Conservation (phyloP, 1,284 basidiomycete genomes). For the Gastroboletus turbinatus region DNA sequence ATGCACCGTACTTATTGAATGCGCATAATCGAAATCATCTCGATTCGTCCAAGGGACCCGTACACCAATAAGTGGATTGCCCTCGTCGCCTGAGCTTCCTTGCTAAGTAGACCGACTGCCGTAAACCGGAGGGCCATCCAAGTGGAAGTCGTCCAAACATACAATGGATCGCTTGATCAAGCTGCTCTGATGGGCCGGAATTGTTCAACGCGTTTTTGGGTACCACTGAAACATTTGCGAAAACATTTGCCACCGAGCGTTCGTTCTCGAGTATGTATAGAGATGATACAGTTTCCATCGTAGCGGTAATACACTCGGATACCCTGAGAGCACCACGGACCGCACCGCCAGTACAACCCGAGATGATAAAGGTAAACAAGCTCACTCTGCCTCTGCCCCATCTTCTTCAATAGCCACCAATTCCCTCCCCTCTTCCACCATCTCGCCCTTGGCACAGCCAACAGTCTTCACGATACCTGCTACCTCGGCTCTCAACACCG, state of each 20-base stretch:
- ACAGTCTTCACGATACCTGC: conserved; percentile 70
- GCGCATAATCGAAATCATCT: background rate
- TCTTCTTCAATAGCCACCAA: conserved; percentile 65
- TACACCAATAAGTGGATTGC: no score
- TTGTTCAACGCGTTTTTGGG: conserved; percentile 1
- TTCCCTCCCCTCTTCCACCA: conserved; percentile 85
- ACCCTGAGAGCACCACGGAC: background rate
- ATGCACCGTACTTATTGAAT: conserved; percentile 2
- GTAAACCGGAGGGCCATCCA: no score
- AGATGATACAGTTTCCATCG: background rate
- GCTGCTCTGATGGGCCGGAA: background rate
- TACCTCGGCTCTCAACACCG: conserved; percentile 71
- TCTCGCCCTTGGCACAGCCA: conserved; percentile 78
- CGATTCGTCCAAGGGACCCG: no score
- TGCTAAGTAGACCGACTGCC: no score
- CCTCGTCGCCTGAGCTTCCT: no score
- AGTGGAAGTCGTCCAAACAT: background rate
- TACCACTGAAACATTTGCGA: background rate
- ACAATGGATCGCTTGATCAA: background rate
- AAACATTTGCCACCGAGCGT: background rate
- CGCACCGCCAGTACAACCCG: background rate
- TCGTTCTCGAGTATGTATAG: no score
- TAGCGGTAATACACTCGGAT: background rate
- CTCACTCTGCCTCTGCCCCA: conserved; percentile 1
- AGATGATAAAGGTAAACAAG: background rate